A percentile compares a stretch with the other conserved stretches of the same genome.
Conservation (phyloP, 129 eudicot genomes). For the Logfia minima region DNA sequence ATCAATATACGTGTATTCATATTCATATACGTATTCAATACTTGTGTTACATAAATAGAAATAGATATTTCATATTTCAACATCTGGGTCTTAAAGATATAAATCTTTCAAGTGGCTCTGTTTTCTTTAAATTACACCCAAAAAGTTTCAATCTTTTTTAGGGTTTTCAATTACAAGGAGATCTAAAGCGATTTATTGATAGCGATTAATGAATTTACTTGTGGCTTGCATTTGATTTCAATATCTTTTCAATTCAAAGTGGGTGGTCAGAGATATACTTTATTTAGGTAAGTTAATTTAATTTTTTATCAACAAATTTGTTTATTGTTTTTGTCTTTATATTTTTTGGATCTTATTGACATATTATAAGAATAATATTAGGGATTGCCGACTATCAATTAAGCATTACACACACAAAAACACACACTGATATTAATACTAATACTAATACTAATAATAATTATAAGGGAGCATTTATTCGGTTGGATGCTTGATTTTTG, state of each 20-base stretch:
- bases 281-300: conserved; percentile 23
- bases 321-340: background rate
- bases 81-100: conserved; percentile 16
- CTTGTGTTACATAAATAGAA: background rate
- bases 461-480: background rate
- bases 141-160: conserved; percentile 12
- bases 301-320: conserved; percentile 8
- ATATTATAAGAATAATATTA: conserved; percentile 7
- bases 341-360: conserved; percentile 17
- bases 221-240: conserved; percentile 24
- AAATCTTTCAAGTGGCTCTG: conserved; percentile 18
- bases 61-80: conserved; percentile 8
- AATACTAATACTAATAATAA: background rate
- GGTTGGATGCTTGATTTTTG: conserved; percentile 29
- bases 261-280: conserved; percentile 28
- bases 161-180: conserved; percentile 15
- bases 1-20: conserved; percentile 31
- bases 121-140: conserved; percentile 13
- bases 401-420: background rate
- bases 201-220: conserved; percentile 15
- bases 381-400: background rate
- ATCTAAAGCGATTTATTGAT: conserved; percentile 22
- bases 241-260: conserved; percentile 18
- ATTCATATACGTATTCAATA: conserved; percentile 13
- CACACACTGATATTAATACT: background rate